Evolutionary conservation across 2,329 filamentous ascomycete species (phyloP).

Genomic region (Aspergillus pseudoglaucus): DNA sequence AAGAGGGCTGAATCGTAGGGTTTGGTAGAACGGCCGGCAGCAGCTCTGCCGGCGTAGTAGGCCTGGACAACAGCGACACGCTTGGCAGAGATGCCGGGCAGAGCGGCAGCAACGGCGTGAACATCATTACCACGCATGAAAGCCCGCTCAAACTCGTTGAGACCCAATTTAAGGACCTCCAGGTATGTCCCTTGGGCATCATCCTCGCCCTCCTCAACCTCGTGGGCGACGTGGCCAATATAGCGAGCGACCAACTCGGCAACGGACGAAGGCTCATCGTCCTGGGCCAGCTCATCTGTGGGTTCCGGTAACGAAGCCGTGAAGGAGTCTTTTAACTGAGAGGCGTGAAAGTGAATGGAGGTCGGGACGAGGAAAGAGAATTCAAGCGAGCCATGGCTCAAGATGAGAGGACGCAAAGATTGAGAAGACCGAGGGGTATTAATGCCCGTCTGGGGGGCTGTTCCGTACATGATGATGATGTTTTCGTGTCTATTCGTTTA

Average conservation of each 20-base stretch:
- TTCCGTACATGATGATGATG: conserved; percentile 68
- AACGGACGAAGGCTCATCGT: conserved; percentile 97
- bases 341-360: conserved; percentile 89
- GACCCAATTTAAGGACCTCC: conserved; percentile 82
- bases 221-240: conserved; percentile 78
- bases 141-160: conserved; percentile 94
- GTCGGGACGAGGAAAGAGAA: conserved; percentile 94
- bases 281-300: conserved; percentile 94
- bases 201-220: conserved; percentile 90
- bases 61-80: conserved; percentile 82
- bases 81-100: conserved; percentile 89
- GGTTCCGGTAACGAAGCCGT: conserved; percentile 75
- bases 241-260: conserved; percentile 89
- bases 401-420: conserved; percentile 82
- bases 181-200: conserved; percentile 81
- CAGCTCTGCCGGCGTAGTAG: conserved; percentile 85
- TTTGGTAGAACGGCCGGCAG: conserved; percentile 78
- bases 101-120: conserved; percentile 74
- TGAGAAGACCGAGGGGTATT: conserved; percentile 91
- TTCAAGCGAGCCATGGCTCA: conserved; percentile 91
- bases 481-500: conserved; percentile 8
- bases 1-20: conserved; percentile 90
- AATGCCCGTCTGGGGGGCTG: conserved; percentile 87
- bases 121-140: conserved; percentile 95
- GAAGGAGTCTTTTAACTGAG: conserved; percentile 89